Evolutionary conservation across 2,329 filamentous ascomycete genomes (phyloP), one percentile per base, ranked within the genome.

Genomic region (Sarocladium kiliense): DNA sequence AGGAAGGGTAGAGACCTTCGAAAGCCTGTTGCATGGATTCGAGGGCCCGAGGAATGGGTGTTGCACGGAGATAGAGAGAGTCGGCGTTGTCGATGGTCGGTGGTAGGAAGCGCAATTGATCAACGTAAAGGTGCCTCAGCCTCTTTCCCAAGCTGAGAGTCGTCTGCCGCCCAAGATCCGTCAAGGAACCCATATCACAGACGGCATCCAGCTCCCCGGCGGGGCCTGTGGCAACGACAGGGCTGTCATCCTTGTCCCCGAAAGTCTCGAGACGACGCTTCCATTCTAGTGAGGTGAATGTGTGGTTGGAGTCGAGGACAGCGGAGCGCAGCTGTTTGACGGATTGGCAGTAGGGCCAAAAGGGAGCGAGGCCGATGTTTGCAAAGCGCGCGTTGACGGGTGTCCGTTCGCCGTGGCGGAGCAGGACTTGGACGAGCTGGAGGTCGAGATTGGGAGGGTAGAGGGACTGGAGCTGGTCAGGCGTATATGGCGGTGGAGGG

Each of bases 271-370:
- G 78, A 47, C 88, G 84, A 58, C 91, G 82, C 62, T 85, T 78
- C 82, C 82, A 86, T 62, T 81, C 77, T 2, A 82, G 64, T 7
- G 74, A 73, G 41, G 73, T 73, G 65, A 77, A 77, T 62, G 18
- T 68, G 64, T 54, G 58, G 55, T 65, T 61, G 10, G 74, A 70
- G 56, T 77, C 71, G 34, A 82, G 73, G 30, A 83, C 70, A 59
- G 71, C 74, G 27, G 74, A 73, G 58, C 72, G 82, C 67, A 97
- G 80, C 61, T 87, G 85, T 57, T 84, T 81, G 21, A 88, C 89
- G 55, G 86, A 83, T 60, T 82, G 81, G 74, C 94, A 99, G 73
- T 97, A 97, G 1, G 94, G 91, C 94, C 94, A 99, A 71, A 85
- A 86, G 51, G 79, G 67, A 42, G 74, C 68, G n/a, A 87, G 77